These are phyloP conservation scores for Buddleja alternifolia DNA, from an alignment of 257 asterid genomes.

Conservation along the genomic window DNA sequence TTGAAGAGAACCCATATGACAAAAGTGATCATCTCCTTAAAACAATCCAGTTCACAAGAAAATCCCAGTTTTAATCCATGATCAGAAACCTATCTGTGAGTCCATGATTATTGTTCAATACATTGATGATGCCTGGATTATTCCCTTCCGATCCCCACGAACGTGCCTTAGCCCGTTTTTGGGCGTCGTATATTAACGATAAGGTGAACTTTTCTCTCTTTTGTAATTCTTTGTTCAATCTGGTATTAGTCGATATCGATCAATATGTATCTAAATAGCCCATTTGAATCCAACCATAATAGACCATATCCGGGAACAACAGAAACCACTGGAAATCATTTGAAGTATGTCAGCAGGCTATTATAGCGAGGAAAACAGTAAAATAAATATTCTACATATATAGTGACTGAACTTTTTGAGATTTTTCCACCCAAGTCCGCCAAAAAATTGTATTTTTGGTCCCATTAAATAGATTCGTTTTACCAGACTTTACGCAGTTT, in stretches of 20 bases:
- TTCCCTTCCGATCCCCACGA: constrained; percentile 50
- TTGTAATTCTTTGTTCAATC: background rate
- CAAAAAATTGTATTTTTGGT: too few relatives aligned
- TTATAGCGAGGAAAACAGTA: too few relatives aligned
- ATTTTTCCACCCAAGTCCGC: too few relatives aligned
- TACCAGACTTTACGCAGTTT: too few relatives aligned
- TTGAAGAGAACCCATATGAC: constrained; percentile 31
- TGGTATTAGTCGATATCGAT: too few relatives aligned
- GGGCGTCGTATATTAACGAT: constrained; percentile 54
- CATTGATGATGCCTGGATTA: constrained; percentile 43
- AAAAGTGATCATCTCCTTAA: constrained; percentile 41
- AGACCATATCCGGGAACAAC: too few relatives aligned
- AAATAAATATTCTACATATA: too few relatives aligned
- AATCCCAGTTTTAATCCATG: constrained; percentile 40
- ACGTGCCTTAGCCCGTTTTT: constrained; percentile 50
- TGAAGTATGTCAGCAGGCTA: background rate
- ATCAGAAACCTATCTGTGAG: constrained; percentile 33
- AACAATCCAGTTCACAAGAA: constrained; percentile 41
- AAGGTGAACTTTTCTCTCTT: constrained; percentile 22
- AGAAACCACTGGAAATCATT: constrained; percentile 41
- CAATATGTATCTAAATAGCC: too few relatives aligned
- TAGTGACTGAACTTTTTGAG: too few relatives aligned
- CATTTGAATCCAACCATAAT: too few relatives aligned
- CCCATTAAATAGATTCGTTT: too few relatives aligned
- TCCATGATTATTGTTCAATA: constrained; percentile 42